phyloP scores from a whole-genome alignment of 768 basidiomycete species.

The Lactarius pseudohatsudake region DNA sequence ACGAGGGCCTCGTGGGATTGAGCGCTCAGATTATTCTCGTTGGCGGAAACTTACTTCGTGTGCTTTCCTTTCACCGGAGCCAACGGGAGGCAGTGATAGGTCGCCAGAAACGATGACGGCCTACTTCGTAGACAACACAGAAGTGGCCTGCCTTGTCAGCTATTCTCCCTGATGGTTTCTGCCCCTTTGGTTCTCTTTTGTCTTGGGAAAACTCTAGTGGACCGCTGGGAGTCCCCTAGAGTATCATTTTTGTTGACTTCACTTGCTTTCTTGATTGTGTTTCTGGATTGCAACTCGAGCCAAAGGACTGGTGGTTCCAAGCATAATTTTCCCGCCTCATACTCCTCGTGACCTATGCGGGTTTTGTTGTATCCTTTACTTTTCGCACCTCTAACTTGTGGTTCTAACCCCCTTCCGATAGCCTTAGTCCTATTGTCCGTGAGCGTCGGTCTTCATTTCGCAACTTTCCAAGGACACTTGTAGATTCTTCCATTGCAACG shows the following conservation, averaged over 20 bases:
- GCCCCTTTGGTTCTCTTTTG: neutral
- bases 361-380: neutral
- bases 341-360: neutral
- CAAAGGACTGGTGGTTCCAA: neutral
- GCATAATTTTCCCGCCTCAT: neutral
- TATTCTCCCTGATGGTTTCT: neutral
- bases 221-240: neutral
- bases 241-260: neutral
- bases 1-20: conserved; percentile 2
- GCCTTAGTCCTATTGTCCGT: neutral
- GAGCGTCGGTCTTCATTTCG: neutral
- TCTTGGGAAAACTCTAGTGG: neutral
- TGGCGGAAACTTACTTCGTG: neutral
- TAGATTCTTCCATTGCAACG: neutral
- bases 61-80: neutral
- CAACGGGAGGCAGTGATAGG: neutral
- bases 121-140: neutral
- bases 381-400: neutral
- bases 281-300: neutral
- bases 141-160: neutral
- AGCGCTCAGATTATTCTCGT: neutral
- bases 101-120: neutral
- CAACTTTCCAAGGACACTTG: neutral
- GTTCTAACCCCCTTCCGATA: neutral
- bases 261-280: neutral